phyloP scores from a whole-genome alignment of 352 stramenopile species.

The Globisporangium cederbergense region DNA sequence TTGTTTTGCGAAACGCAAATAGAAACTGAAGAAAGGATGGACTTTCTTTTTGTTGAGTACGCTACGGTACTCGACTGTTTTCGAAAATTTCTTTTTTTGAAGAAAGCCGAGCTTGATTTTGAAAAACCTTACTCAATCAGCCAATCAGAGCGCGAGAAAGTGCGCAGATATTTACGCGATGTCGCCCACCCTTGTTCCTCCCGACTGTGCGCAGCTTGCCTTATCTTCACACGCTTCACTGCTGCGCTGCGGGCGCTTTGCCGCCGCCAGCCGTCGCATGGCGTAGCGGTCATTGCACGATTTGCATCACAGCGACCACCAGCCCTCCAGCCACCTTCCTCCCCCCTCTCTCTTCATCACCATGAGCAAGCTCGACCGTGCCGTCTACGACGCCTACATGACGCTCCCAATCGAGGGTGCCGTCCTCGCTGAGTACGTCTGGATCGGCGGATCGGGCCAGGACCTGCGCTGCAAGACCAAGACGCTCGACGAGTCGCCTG shows the following conservation, averaged over 20 bases:
- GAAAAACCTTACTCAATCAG: not conserved
- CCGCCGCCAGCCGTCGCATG: not conserved
- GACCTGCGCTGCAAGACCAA: slow-evolving; percentile 94
- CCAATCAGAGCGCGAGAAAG: not conserved
- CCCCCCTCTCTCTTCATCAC: slow-evolving; percentile 4
- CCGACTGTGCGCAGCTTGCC: not conserved
- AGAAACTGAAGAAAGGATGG: slow-evolving; percentile 12
- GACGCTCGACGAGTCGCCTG: slow-evolving; percentile 76
- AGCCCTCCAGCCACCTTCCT: not conserved
- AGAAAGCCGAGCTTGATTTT: not conserved
- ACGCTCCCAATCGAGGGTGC: slow-evolving; percentile 42
- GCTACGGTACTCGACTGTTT: not conserved
- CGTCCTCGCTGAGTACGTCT: slow-evolving; percentile 93
- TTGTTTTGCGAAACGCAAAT: not conserved
- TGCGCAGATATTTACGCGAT: not conserved
- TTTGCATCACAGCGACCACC: slow-evolving; percentile 8
- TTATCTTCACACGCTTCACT: not conserved
- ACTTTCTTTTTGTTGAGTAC: slow-evolving; percentile 7
- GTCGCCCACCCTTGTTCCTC: slow-evolving; percentile 1
- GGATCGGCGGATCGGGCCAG: slow-evolving; percentile 92
- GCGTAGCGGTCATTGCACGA: slow-evolving; percentile 4
- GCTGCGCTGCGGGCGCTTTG: not conserved
- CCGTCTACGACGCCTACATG: slow-evolving; percentile 84
- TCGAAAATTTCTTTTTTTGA: not conserved
- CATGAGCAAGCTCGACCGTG: slow-evolving; percentile 83